Base-by-base conservation (phyloP, 192 early-diverging fungal species). In the Backusella liffmaniae region DNA sequence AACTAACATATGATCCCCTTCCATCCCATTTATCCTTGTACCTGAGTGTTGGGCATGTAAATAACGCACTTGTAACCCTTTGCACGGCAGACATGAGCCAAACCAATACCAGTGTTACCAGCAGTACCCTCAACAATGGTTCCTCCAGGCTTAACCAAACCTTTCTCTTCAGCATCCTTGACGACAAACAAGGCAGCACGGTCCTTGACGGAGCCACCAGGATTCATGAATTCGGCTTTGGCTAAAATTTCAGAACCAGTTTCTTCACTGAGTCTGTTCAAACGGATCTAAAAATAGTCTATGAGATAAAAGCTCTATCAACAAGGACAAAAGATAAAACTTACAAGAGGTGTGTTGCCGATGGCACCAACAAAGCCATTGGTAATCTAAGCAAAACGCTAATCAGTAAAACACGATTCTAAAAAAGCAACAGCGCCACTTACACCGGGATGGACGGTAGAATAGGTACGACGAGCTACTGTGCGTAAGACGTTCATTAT, bases 181-280 rank as follows among this genome's bases (percentile, higher is more conserved):
- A 99, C 94, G 0, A 99, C 94, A 82, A 87, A 97, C 35, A 98
- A 86, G 0, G 98, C 98, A 5, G 96, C 94, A 29, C 98, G 90
- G 84, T 99, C 98, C 87, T 99, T 99, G 76, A 98, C 96, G 18
- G 93, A 95, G 2, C 97, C 96, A 41, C 95, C 94, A 5, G 96
- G 96, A 84, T 99, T 98, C 96, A 97, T 95, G 82, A 93, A 97
- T 87, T 99, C 97, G 65, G 96, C 95, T 86, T 98, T 99, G 74
- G 91, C 96, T 59, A 93, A 86, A 73, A 99, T 95, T 51, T 96
- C 89, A 81, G 93, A 92, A 37, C 96, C 95, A 5, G 92, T 94
- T 76, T 94, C 91, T 53, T 90, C 79, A 80, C 91, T 92, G 74
- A 93, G 37, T 59, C 79, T 85, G 76, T 88, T 88, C 72, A 96